Percentiles rank a stretch among this genome's conserved stretches.
Evolutionary conservation across 1,284 basidiomycete species (phyloP).

Genomic region (Naganishia sp.): DNA sequence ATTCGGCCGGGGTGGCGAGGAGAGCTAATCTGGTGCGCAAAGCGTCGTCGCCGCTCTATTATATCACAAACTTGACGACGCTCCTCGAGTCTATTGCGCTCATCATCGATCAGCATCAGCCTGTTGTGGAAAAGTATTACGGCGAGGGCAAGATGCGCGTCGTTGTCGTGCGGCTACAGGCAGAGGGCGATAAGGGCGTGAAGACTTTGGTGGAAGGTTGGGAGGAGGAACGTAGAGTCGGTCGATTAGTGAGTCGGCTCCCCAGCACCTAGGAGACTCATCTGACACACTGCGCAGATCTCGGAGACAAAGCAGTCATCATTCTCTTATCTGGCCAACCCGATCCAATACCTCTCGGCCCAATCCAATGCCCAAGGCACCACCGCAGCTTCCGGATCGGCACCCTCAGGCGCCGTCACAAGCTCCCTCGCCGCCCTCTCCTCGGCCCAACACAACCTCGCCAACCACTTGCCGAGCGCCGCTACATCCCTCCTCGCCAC

Average conservation of each 20-base stretch:
- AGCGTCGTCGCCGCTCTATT: slow-evolving; percentile 88
- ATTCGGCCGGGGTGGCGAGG: slow-evolving; percentile 53
- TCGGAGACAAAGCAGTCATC: slow-evolving; percentile 51
- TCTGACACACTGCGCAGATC: slow-evolving; percentile 39
- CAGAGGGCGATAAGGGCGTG: slow-evolving; percentile 84
- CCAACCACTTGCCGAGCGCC: slow-evolving; percentile 47
- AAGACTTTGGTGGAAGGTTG: slow-evolving; percentile 76
- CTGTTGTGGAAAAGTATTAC: slow-evolving; percentile 97
- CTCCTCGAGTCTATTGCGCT: slow-evolving; percentile 93
- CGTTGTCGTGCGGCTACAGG: slow-evolving; percentile 74
- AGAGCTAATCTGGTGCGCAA: slow-evolving; percentile 27
- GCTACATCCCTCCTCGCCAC: slow-evolving; percentile 48
- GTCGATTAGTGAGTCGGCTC: slow-evolving; percentile 43
- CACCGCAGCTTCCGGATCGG: slow-evolving; percentile 37
- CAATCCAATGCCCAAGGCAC: slow-evolving; percentile 29
- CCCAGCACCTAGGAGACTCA: neutral
- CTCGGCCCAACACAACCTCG: slow-evolving; percentile 52
- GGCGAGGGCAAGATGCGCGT: slow-evolving; percentile 79
- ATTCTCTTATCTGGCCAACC: slow-evolving; percentile 44
- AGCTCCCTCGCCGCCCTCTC: slow-evolving; percentile 46
- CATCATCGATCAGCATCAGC: slow-evolving; percentile 95
- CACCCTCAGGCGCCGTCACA: slow-evolving; percentile 31
- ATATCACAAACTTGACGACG: slow-evolving; percentile 79
- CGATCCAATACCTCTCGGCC: slow-evolving; percentile 38
- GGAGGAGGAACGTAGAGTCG: slow-evolving; percentile 75